Conservation (phyloP, 306 rosid genomes). For the Carpinus fangiana region DNA sequence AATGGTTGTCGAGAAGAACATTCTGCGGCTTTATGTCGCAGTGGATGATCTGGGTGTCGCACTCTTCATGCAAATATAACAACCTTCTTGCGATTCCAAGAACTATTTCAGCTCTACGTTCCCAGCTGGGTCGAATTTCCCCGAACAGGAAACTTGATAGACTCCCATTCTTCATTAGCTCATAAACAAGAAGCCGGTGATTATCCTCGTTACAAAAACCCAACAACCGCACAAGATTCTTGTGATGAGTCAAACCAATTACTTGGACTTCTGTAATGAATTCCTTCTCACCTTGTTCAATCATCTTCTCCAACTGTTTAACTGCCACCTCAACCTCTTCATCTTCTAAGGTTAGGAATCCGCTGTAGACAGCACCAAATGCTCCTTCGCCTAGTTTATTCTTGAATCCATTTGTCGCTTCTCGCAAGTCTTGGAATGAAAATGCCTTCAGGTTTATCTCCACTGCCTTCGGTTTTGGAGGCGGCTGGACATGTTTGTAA, state of each 20-base stretch:
- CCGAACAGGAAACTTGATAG: constrained; percentile 25
- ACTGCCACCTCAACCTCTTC: constrained; percentile 38
- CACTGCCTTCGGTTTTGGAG: constrained; percentile 29
- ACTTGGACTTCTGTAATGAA: constrained; percentile 41
- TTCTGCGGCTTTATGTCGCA: constrained; percentile 46
- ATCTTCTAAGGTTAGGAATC: constrained; percentile 31
- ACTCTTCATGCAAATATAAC: constrained; percentile 13
- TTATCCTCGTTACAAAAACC: constrained; percentile 35
- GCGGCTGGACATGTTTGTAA: not conserved
- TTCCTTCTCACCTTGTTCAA: constrained; percentile 33
- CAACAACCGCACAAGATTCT: constrained; percentile 32
- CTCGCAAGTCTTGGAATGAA: constrained; percentile 36
- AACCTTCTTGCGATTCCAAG: constrained; percentile 33
- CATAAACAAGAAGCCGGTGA: constrained; percentile 39
- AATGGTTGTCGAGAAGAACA: constrained; percentile 36
- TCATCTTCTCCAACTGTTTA: constrained; percentile 27
- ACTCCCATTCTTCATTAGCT: constrained; percentile 35
- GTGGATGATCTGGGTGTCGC: constrained; percentile 36
- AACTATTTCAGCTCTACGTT: constrained; percentile 26
- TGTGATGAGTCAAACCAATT: constrained; percentile 38
- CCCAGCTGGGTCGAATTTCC: constrained; percentile 36
- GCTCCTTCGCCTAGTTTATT: constrained; percentile 34
- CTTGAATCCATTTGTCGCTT: constrained; percentile 36
- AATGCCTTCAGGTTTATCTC: constrained; percentile 35
- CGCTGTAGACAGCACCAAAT: constrained; percentile 30